A percentile compares a stretch with the other conserved stretches of the same genome.
Evolutionary conservation across 306 rosid species (phyloP).

Genomic region (Coriaria nepalensis): DNA sequence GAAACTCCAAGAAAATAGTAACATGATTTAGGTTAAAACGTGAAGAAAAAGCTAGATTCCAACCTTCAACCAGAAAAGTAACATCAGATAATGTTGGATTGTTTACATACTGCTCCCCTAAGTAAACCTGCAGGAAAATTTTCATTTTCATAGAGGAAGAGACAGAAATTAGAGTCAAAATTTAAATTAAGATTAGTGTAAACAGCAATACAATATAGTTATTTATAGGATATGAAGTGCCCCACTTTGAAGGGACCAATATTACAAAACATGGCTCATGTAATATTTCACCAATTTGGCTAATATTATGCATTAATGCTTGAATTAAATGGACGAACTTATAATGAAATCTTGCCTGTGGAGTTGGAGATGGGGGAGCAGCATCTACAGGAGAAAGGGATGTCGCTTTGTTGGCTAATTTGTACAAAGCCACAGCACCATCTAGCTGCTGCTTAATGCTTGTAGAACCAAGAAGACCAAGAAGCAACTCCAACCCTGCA

Average conservation of each 20-base stretch:
- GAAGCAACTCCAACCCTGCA: slow-evolving; percentile 85
- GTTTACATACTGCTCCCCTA: slow-evolving; percentile 87
- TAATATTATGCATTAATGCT: not conserved
- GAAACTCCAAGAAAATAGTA: not conserved
- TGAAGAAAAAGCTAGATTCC: slow-evolving; percentile 12
- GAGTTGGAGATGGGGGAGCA: slow-evolving; percentile 96
- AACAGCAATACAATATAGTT: no score
- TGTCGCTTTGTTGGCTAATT: slow-evolving; percentile 72
- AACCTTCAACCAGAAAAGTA: slow-evolving; percentile 93
- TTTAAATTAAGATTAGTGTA: not conserved
- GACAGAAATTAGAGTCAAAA: not conserved
- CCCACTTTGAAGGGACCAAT: no score
- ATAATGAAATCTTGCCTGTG: slow-evolving; percentile 44
- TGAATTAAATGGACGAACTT: slow-evolving; percentile 1
- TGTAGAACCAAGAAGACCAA: slow-evolving; percentile 69
- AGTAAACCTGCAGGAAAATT: slow-evolving; percentile 68
- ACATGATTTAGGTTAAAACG: not conserved
- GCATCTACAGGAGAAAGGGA: slow-evolving; percentile 80
- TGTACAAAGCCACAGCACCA: slow-evolving; percentile 81
- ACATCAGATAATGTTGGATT: slow-evolving; percentile 75
- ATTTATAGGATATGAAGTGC: no score
- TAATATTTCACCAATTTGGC: no score
- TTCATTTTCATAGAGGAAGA: not conserved
- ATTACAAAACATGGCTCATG: no score
- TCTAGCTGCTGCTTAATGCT: slow-evolving; percentile 76